phyloP scores from a whole-genome alignment of 2,329 filamentous ascomycete species.

The Trichoderma koningiopsis region DNA sequence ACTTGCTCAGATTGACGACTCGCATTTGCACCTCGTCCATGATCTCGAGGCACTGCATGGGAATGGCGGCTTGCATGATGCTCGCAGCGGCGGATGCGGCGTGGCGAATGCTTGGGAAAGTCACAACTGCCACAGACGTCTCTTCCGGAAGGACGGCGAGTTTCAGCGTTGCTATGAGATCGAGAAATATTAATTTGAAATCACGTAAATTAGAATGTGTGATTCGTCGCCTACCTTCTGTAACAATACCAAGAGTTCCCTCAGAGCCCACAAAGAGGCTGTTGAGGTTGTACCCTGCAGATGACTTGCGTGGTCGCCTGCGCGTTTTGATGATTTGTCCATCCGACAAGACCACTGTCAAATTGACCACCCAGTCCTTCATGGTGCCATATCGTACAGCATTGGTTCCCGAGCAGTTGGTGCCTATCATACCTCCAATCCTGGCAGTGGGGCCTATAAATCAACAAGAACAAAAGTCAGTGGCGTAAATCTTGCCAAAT shows the following conservation, averaged over 20 bases:
- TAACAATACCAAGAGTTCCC: constrained; percentile 78
- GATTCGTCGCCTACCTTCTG: constrained; percentile 55
- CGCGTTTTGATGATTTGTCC: constrained; percentile 79
- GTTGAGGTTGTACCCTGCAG: constrained; percentile 82
- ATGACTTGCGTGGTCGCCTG: constrained; percentile 75
- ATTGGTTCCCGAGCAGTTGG: constrained; percentile 77
- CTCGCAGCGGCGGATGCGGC: constrained; percentile 73
- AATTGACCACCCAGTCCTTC: constrained; percentile 85
- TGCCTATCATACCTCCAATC: constrained; percentile 82
- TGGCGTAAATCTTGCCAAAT: neutral
- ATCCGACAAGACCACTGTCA: constrained; percentile 79
- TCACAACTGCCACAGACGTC: constrained; percentile 76
- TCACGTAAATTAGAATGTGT: neutral
- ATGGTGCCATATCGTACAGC: constrained; percentile 81
- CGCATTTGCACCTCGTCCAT: constrained; percentile 90
- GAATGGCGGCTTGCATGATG: constrained; percentile 74
- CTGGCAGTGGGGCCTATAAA: constrained; percentile 62
- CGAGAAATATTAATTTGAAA: neutral
- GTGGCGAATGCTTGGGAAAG: constrained; percentile 75
- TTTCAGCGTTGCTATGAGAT: constrained; percentile 67
- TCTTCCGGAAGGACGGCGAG: constrained; percentile 75
- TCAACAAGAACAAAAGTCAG: neutral
- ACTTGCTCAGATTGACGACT: constrained; percentile 74
- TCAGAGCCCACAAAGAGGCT: constrained; percentile 79
- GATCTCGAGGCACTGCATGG: constrained; percentile 77